Base-by-base conservation (phyloP, 2,329 filamentous ascomycete species). In the Xylaria sp. region DNA sequence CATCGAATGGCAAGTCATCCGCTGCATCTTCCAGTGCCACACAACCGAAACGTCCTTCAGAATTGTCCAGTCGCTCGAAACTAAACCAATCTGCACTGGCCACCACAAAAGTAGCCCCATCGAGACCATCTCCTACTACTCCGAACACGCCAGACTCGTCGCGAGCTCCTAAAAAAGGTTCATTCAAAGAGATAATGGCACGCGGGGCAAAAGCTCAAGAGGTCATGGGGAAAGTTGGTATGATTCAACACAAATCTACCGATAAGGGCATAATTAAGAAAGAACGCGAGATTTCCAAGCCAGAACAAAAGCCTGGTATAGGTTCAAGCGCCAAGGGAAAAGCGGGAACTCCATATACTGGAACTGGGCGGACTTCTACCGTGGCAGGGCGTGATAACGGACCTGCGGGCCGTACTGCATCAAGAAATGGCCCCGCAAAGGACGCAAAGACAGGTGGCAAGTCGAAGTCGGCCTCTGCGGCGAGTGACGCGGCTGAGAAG, bases 161-260 rank as follows among this genome's bases (percentile, higher is more conserved):
- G 4, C 81, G 81, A 66, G 78, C 82, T 2, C 89, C 89, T 1
- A 93, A 93, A 79, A 92, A 91, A 75, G 90, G 91, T 1, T 92
- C 90, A 0, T 94, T 89, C 77, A 88, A 89, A 45, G 91, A 93
- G 75, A 91, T 93, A 68, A 85, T 94, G 80, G 90, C 90, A 64
- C 86, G 90, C 72, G 92, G 89, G 36, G 89, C 92, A 75, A 88
- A 88, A 69, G 90, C 88, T 12, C 88, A 92, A 74, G 83, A 82
- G 47, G 83, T 81, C 48, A 86, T 88, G 82, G 86, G 83, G n/a
- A 86, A 86, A 72, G 84, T 91, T 27, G 91, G 90, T 64, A 89
- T 88, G 73, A 92, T 93, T 72, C 91, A 93, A 76, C 91, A 93
- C 79, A 93, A 93, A 77, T 85, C 90, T 21, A 86, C 89, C 1